These are phyloP conservation scores for Cytospora piceicola DNA, from an alignment of 2,329 filamentous ascomycete genomes.

Conservation along the genomic window DNA sequence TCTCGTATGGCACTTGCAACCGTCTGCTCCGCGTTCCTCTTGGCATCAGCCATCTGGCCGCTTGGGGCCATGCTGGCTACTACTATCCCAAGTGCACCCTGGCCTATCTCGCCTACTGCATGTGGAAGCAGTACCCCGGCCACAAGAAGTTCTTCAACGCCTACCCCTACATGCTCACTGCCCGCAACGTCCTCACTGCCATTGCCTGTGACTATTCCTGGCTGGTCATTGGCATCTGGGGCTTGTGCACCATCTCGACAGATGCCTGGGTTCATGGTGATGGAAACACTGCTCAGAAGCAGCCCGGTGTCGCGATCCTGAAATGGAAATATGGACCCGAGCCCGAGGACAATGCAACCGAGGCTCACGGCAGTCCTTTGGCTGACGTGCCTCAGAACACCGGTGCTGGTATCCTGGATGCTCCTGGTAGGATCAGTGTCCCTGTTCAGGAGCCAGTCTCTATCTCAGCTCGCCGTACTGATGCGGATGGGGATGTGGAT, in stretches of 20 bases:
- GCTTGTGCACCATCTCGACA: conserved; percentile 12
- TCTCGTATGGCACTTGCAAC: conserved; percentile 6
- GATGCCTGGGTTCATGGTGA: conserved; percentile 22
- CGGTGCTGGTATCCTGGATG: neutral
- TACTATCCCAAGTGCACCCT: conserved; percentile 6
- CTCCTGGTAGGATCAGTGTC: neutral
- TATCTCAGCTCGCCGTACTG: too few species aligned
- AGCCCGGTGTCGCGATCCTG: conserved; percentile 1
- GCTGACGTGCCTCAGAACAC: neutral
- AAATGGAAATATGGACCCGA: neutral
- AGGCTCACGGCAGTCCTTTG: neutral
- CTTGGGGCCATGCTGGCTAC: conserved; percentile 6
- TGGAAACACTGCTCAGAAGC: conserved; percentile 1
- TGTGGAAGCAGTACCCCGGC: neutral
- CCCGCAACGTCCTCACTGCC: conserved; percentile 10
- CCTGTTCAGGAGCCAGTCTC: neutral
- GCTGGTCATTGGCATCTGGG: conserved; percentile 15
- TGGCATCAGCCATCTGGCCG: conserved; percentile 7
- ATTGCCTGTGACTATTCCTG: conserved; percentile 12
- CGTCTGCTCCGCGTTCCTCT: conserved; percentile 13
- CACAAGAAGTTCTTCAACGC: conserved; percentile 13
- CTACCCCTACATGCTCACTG: conserved; percentile 19
- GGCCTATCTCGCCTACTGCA: conserved; percentile 12
- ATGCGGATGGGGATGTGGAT: too few species aligned
- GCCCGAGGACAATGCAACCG: neutral